Evolutionary conservation across 140 eudicot genomes (phyloP).

Genomic region (Stevia rebaudiana): DNA sequence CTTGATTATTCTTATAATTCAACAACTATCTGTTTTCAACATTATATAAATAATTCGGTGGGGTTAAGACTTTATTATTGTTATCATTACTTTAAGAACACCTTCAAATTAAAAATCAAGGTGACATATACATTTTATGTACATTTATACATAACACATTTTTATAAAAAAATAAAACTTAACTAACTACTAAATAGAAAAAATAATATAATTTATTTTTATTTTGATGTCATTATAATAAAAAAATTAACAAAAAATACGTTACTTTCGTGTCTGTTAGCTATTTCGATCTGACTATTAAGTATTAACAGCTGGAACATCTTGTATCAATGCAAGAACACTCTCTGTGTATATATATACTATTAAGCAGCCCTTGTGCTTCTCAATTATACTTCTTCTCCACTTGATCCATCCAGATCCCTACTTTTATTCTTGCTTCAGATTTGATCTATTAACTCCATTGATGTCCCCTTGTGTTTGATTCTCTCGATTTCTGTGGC

Average conservation of each 20-base stretch:
- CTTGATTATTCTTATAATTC: slow-evolving; percentile 7
- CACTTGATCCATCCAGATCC: slow-evolving; percentile 21
- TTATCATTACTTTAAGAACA: background rate
- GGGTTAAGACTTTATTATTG: background rate
- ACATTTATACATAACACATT: too few species aligned
- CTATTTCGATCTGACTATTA: slow-evolving; percentile 26
- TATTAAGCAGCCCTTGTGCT: slow-evolving; percentile 19
- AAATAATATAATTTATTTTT: too few species aligned
- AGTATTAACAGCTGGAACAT: slow-evolving; percentile 31
- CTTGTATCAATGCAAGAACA: slow-evolving; percentile 20
- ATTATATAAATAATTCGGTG: background rate
- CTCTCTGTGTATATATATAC: slow-evolving; percentile 16
- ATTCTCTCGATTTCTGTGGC: slow-evolving; percentile 11
- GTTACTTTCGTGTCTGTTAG: slow-evolving; percentile 29
- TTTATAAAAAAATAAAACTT: background rate
- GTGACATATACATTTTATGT: background rate
- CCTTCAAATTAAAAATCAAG: background rate
- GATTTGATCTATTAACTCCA: slow-evolving; percentile 22
- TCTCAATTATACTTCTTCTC: slow-evolving; percentile 29
- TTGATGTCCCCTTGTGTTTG: slow-evolving; percentile 11
- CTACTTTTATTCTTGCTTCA: slow-evolving; percentile 8
- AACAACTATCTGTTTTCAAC: slow-evolving; percentile 2
- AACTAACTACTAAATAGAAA: background rate
- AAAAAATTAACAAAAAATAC: background rate
- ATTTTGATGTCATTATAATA: background rate